Percentiles rank a stretch among this genome's conserved stretches.
These are phyloP conservation scores for Knufia fluminis DNA, from an alignment of 2,329 filamentous ascomycete genomes.

Conservation along the genomic window DNA sequence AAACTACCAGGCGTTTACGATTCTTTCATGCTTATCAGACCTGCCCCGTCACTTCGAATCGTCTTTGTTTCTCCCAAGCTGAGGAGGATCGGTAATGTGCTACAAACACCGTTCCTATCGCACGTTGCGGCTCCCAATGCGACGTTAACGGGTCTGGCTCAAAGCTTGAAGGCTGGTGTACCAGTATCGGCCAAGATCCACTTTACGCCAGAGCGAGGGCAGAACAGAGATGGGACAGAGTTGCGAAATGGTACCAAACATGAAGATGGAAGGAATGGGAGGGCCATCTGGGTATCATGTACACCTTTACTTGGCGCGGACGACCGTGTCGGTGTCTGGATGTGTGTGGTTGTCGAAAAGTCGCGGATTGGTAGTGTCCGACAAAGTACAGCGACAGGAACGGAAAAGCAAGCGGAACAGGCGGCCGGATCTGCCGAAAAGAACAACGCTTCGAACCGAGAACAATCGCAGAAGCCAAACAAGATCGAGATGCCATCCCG, in stretches of 20 bases:
- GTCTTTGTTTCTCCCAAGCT: slow-evolving; percentile 28
- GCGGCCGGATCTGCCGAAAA: neutral
- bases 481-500: neutral
- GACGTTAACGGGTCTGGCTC: slow-evolving; percentile 31
- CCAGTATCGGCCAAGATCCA: slow-evolving; percentile 37
- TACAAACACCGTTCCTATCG: slow-evolving; percentile 35
- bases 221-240: slow-evolving; percentile 15
- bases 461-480: neutral
- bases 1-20: slow-evolving; percentile 27
- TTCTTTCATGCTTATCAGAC: slow-evolving; percentile 26
- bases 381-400: neutral
- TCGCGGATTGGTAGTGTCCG: neutral
- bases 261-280: slow-evolving; percentile 13
- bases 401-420: neutral
- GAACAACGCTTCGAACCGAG: neutral
- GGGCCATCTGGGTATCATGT: slow-evolving; percentile 35
- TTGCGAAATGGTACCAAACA: slow-evolving; percentile 13
- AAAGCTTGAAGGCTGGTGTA: slow-evolving; percentile 31
- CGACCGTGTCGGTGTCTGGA: slow-evolving; percentile 38
- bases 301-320: slow-evolving; percentile 36
- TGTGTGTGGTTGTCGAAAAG: slow-evolving; percentile 38
- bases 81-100: slow-evolving; percentile 22
- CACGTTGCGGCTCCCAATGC: slow-evolving; percentile 33
- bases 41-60: slow-evolving; percentile 25
- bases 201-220: slow-evolving; percentile 26